Percentiles rank a stretch among this genome's conserved stretches.
Evolutionary conservation across 2,329 filamentous ascomycete species (phyloP).

Genomic region (Claviceps quebecensis): DNA sequence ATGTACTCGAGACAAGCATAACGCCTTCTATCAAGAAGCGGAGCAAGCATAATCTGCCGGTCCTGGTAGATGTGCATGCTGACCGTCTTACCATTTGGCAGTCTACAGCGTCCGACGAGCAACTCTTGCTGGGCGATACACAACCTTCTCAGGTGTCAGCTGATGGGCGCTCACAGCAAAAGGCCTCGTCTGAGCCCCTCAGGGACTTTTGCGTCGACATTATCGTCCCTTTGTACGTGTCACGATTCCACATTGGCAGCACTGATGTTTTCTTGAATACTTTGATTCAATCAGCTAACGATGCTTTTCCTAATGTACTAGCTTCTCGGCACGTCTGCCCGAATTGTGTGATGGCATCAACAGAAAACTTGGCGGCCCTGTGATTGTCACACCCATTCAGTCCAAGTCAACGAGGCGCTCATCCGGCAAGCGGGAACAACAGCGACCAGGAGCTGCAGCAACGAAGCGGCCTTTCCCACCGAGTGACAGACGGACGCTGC

Average conservation of each 20-base stretch:
- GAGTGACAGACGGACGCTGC: conserved; percentile 38
- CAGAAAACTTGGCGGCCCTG: conserved; percentile 61
- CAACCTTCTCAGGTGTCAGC: conserved; percentile 21
- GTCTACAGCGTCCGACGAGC: conserved; percentile 51
- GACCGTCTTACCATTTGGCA: conserved; percentile 78
- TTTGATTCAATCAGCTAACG: too few species aligned
- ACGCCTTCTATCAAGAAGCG: conserved; percentile 34
- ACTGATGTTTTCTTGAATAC: too few species aligned
- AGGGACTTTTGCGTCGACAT: conserved; percentile 70
- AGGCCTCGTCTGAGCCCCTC: conserved; percentile 44
- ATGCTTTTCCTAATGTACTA: conserved; percentile 14
- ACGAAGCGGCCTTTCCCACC: conserved; percentile 31
- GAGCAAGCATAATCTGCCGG: conserved; percentile 47
- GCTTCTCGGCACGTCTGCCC: conserved; percentile 63
- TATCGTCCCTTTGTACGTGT: conserved; percentile 59
- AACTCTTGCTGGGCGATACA: conserved; percentile 34
- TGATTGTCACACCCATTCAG: conserved; percentile 41
- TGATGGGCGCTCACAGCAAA: conserved; percentile 25
- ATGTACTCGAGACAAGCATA: conserved; percentile 14
- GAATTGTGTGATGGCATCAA: conserved; percentile 56
- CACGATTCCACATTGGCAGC: too few species aligned
- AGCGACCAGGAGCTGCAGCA: conserved; percentile 37
- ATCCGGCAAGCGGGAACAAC: conserved; percentile 26
- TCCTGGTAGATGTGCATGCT: conserved; percentile 57
- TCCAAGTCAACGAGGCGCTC: conserved; percentile 32